phyloP scores from a whole-genome alignment of 148 eudicot species.

The Suaeda aralocaspica region DNA sequence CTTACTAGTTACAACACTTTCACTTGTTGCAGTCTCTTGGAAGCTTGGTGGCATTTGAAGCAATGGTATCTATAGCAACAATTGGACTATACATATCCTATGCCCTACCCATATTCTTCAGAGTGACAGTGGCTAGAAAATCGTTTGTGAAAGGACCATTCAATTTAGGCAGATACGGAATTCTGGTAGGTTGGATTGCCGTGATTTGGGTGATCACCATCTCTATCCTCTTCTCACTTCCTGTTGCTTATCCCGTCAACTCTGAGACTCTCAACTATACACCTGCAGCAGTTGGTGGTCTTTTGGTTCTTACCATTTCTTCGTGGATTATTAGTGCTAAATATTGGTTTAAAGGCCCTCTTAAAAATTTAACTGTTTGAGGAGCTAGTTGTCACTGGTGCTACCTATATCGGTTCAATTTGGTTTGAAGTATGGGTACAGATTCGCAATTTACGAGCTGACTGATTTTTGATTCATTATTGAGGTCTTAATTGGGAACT shows the following conservation, averaged over 20 bases:
- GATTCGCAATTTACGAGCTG: too few species aligned
- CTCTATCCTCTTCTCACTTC: constrained; percentile 76
- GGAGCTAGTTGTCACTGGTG: too few species aligned
- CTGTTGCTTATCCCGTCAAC: constrained; percentile 73
- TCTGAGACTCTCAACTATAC: constrained; percentile 78
- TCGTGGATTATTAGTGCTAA: constrained; percentile 70
- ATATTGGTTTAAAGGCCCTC: constrained; percentile 86
- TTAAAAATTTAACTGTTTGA: constrained; percentile 52
- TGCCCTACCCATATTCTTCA: constrained; percentile 78
- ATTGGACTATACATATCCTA: constrained; percentile 94
- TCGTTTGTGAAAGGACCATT: constrained; percentile 82
- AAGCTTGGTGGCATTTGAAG: constrained; percentile 90
- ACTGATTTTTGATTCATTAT: too few species aligned
- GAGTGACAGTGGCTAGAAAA: constrained; percentile 85
- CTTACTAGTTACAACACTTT: too few species aligned
- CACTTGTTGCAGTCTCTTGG: constrained; percentile 68
- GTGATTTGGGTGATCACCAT: constrained; percentile 86
- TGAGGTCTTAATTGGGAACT: too few species aligned
- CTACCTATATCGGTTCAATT: too few species aligned
- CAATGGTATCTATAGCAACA: constrained; percentile 91
- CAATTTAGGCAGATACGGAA: constrained; percentile 70
- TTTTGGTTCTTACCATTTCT: constrained; percentile 46
- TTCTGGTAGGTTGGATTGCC: constrained; percentile 74
- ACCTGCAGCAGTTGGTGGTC: constrained; percentile 91
- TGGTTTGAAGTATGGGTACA: too few species aligned